These are phyloP conservation scores for Secale cereale DNA, from an alignment of 176 grass and related monocot species.

Conservation along the genomic window DNA sequence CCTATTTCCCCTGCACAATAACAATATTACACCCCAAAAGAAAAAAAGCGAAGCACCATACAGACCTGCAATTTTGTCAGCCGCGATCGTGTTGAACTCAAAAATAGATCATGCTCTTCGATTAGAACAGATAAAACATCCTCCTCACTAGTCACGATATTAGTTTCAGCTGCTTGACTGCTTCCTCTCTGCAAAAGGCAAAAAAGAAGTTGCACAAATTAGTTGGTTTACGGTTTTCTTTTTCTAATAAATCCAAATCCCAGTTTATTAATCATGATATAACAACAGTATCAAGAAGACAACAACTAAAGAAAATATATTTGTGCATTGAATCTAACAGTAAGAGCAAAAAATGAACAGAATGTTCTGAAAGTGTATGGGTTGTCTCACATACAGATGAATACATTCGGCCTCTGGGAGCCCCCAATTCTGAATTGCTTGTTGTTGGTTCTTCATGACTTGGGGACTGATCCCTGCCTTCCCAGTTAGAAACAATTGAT, in stretches of 20 bases:
- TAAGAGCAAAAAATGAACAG: neutral
- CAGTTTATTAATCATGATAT: neutral
- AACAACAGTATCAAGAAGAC: neutral
- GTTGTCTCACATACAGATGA: conserved; percentile 55
- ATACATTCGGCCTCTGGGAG: conserved; percentile 38
- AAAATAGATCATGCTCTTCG: conserved; percentile 78
- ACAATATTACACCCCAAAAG: neutral
- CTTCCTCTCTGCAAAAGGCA: conserved; percentile 47
- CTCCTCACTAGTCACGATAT: conserved; percentile 50
- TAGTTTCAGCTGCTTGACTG: conserved; percentile 58
- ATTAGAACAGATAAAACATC: conserved; percentile 74
- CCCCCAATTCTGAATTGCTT: conserved; percentile 38
- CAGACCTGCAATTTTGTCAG: conserved; percentile 87
- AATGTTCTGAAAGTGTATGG: conserved; percentile 7
- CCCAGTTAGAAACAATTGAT: conserved; percentile 70
- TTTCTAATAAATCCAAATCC: neutral
- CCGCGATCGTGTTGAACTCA: conserved; percentile 64
- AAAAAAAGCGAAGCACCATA: neutral
- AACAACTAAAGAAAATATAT: neutral
- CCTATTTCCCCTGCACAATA: neutral
- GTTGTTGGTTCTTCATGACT: conserved; percentile 58
- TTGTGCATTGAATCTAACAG: neutral
- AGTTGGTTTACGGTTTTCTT: neutral
- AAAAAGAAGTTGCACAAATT: conserved; percentile 14
- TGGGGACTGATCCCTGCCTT: conserved; percentile 62